Conservation (phyloP, 768 basidiomycete species). For the Paxillus rubicundulus region DNA sequence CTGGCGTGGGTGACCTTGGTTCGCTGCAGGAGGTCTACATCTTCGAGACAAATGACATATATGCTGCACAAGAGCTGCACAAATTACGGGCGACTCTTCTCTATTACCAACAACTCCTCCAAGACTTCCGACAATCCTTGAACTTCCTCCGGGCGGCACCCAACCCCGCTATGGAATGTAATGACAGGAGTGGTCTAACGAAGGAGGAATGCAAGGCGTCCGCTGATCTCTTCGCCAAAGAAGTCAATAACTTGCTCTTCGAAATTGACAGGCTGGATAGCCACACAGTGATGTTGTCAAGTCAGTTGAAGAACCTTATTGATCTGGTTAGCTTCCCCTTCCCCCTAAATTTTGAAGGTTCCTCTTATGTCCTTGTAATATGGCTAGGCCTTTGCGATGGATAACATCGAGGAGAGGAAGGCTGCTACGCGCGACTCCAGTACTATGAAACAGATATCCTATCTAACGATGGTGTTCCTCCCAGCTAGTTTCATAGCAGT, state of each 20-base stretch:
- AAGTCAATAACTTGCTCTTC: conserved; percentile 45
- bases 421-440: conserved; percentile 9
- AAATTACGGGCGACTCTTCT: conserved; percentile 53
- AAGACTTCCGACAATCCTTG: conserved; percentile 41
- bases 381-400: conserved; percentile 51
- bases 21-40: conserved; percentile 43
- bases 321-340: conserved; percentile 17
- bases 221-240: conserved; percentile 28
- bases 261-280: conserved; percentile 47
- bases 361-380: not conserved
- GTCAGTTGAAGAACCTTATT: conserved; percentile 25
- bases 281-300: conserved; percentile 22
- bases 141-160: conserved; percentile 46
- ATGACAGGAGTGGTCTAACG: conserved; percentile 20
- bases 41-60: conserved; percentile 39
- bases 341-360: not conserved
- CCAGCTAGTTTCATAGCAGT: conserved; percentile 47
- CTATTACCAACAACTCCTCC: conserved; percentile 51
- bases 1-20: not conserved
- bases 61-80: conserved; percentile 53
- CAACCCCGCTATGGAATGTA: conserved; percentile 42
- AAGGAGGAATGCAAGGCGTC: conserved; percentile 25
- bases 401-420: conserved; percentile 48
- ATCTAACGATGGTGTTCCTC: conserved; percentile 61
- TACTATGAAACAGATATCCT: conserved; percentile 33